A percentile compares a stretch with the other conserved stretches of the same genome.
phyloP scores from a whole-genome alignment of 352 stramenopile species.

The Phytophthora agathidicida region DNA sequence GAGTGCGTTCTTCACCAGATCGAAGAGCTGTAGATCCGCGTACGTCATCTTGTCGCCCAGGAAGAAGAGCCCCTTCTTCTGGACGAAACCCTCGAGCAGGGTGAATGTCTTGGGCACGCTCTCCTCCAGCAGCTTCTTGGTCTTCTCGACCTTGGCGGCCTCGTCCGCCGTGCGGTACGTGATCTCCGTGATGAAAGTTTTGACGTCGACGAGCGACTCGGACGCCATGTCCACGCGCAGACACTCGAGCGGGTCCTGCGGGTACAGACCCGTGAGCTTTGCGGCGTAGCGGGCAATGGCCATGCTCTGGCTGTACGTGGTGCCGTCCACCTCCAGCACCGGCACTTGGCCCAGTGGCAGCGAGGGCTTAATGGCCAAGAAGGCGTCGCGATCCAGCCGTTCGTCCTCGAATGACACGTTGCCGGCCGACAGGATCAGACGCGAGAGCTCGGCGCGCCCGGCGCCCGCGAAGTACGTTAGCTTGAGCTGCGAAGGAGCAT shows the following conservation, averaged over 20 bases:
- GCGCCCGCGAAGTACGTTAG: constrained; percentile 74
- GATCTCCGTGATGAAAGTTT: constrained; percentile 43
- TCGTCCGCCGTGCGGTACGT: constrained; percentile 42
- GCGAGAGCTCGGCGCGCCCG: constrained; percentile 63
- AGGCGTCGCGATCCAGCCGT: constrained; percentile 49
- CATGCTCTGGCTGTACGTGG: constrained; percentile 61
- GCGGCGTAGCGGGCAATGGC: constrained; percentile 65
- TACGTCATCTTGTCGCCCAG: constrained; percentile 50
- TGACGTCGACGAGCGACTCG: constrained; percentile 50
- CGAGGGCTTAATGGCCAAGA: constrained; percentile 54
- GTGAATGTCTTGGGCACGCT: constrained; percentile 44
- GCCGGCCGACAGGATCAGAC: constrained; percentile 61
- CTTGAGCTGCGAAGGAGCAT: constrained; percentile 40
- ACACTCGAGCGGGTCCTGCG: constrained; percentile 49
- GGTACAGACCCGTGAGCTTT: constrained; percentile 64
- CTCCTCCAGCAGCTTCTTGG: constrained; percentile 44
- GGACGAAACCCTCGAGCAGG: constrained; percentile 44
- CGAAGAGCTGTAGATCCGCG: constrained; percentile 63
- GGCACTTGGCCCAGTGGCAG: constrained; percentile 63
- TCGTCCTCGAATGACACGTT: constrained; percentile 69
- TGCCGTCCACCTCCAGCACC: constrained; percentile 52
- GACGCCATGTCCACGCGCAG: constrained; percentile 63
- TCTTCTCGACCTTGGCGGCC: constrained; percentile 48
- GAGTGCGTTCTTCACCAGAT: constrained; percentile 54
- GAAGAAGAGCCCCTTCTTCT: constrained; percentile 50